Evolutionary conservation across 768 basidiomycete species (phyloP), one percentile per base, ranked within the genome.

Genomic region (Glaciozyma martinii): DNA sequence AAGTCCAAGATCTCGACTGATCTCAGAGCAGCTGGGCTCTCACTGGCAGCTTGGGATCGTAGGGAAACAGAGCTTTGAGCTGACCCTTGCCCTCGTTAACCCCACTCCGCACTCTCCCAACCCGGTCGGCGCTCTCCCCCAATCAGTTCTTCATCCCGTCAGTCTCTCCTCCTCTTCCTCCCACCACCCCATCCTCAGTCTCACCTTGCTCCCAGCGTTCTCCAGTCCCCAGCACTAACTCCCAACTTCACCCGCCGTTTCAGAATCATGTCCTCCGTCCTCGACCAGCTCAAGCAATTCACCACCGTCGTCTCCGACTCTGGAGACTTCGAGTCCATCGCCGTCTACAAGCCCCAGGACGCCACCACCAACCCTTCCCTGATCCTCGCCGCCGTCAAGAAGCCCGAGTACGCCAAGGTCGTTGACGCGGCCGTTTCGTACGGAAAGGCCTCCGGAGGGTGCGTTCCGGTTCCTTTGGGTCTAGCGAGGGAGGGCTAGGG

Each of bases 231-330:
- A 40, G 37, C 37, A 13, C 37, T 40, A 40, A 40, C 37, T 40
- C 37, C 37, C 37, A 40, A n/a, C 37, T 13, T 40, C 12, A 40
- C 37, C 37, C 37, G 37, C 37, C n/a, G 37, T 40, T 40, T 40
- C 37, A 40, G 37, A 40, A 40, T 40, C 37, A 79, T 78, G 78
- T 66, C 77, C 63, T 72, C 74, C 66, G 74, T 76, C 43, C 75
- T 79, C 68, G 78, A 79, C 66, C 68, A 71, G 66, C 88, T 94
- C 76, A 94, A 94, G 76, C 83, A 86, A 72, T 88, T 88, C 74
- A 94, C 92, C 74, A 98, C 94, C 75, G 84, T 88, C 77, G 93
- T 98, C 79, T 72, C 71, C 27, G 94, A 99, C 82, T 93, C 91
- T 64, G 94, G 93, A 61, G 93, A 95, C 79, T 94, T 95, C 76